phyloP scores from a whole-genome alignment of 352 stramenopile species.

The Phytophthora palmivora region DNA sequence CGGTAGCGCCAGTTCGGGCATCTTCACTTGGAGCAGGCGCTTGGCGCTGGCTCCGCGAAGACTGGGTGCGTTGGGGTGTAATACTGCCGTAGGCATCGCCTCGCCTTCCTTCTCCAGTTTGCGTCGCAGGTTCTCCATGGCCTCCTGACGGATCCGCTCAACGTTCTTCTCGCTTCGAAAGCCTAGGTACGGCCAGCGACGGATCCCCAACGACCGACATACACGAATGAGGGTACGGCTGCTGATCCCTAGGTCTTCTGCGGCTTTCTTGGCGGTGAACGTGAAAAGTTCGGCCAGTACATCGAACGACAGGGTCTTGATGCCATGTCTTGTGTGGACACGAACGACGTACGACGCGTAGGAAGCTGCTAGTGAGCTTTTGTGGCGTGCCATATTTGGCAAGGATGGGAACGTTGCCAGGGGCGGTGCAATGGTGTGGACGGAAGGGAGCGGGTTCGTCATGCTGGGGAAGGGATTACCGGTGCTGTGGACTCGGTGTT shows the following conservation, averaged over 20 bases:
- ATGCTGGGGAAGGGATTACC: slow-evolving; percentile 17
- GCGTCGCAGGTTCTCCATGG: slow-evolving; percentile 77
- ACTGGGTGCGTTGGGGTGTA: slow-evolving; percentile 53
- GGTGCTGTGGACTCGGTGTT: slow-evolving; percentile 18
- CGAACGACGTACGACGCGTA: slow-evolving; percentile 69
- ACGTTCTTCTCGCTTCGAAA: slow-evolving; percentile 86
- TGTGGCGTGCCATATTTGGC: slow-evolving; percentile 18
- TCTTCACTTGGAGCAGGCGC: slow-evolving; percentile 72
- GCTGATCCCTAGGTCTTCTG: slow-evolving; percentile 77
- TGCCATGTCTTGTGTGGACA: slow-evolving; percentile 69
- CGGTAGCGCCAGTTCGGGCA: slow-evolving; percentile 36
- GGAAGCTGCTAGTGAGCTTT: slow-evolving; percentile 45
- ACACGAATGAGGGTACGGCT: slow-evolving; percentile 82
- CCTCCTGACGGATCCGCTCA: slow-evolving; percentile 77
- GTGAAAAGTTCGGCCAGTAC: slow-evolving; percentile 73
- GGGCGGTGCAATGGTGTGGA: slow-evolving; percentile 28
- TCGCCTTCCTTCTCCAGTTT: slow-evolving; percentile 65
- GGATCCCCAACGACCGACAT: slow-evolving; percentile 78
- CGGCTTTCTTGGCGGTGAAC: slow-evolving; percentile 78
- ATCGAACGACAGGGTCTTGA: slow-evolving; percentile 85
- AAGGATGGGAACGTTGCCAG: slow-evolving; percentile 20
- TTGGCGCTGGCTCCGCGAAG: slow-evolving; percentile 78
- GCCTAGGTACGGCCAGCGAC: slow-evolving; percentile 79
- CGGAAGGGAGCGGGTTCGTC: slow-evolving; percentile 29
- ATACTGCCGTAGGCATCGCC: slow-evolving; percentile 39